Evolutionary conservation across 208 protist genomes (phyloP).

Genomic region (Angomonas deanei): DNA sequence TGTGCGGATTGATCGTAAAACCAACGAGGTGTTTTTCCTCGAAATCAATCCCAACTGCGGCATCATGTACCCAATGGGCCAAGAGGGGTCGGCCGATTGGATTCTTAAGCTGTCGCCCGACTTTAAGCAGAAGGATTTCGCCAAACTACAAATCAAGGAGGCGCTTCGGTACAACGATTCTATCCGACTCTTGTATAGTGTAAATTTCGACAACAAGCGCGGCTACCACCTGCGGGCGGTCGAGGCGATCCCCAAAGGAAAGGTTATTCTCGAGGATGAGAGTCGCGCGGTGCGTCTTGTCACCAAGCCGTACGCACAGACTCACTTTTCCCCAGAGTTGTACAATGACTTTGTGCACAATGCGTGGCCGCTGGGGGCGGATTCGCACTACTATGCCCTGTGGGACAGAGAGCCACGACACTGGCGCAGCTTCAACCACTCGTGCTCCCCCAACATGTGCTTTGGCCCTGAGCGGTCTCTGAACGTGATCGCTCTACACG

Average conservation of each 20-base stretch:
- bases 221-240: conserved; percentile 67
- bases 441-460: conserved; percentile 74
- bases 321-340: conserved; percentile 33
- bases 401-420: conserved; percentile 69
- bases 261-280: conserved; percentile 64
- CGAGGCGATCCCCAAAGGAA: conserved; percentile 44
- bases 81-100: conserved; percentile 87
- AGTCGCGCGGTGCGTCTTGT: conserved; percentile 55
- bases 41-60: conserved; percentile 92
- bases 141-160: conserved; percentile 70
- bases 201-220: conserved; percentile 39
- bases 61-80: conserved; percentile 84
- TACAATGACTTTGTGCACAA: conserved; percentile 60
- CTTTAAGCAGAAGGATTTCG: conserved; percentile 78
- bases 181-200: conserved; percentile 42
- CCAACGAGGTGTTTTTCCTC: conserved; percentile 68
- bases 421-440: conserved; percentile 78
- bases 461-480: conserved; percentile 60
- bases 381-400: conserved; percentile 79
- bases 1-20: conserved; percentile 70
- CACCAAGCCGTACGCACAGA: conserved; percentile 67
- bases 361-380: conserved; percentile 64
- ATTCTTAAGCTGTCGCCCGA: conserved; percentile 61
- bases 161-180: conserved; percentile 32
- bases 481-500: conserved; percentile 60